These are phyloP conservation scores for Fonsecaea pugnacius DNA, from an alignment of 2,329 filamentous ascomycete genomes.

Conservation along the genomic window DNA sequence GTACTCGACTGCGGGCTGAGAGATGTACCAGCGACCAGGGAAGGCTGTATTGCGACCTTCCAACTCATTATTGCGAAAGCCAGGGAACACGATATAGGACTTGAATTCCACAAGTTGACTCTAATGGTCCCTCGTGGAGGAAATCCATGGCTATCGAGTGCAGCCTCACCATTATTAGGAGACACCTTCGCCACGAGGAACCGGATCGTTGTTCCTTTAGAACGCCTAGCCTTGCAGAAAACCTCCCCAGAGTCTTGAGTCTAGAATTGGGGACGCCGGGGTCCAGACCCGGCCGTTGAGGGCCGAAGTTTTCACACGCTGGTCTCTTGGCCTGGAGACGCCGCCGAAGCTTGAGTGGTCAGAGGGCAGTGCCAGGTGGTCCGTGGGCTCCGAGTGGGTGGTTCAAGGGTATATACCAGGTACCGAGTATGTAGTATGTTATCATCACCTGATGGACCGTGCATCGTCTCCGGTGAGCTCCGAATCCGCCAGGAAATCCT, in stretches of 20 bases:
- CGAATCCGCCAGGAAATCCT: too few relatives aligned
- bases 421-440: too few relatives aligned
- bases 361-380: neutral
- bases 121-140: neutral
- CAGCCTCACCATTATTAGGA: neutral
- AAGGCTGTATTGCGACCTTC: neutral
- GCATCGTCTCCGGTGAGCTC: too few relatives aligned
- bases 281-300: neutral
- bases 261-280: neutral
- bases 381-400: too few relatives aligned
- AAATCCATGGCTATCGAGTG: neutral
- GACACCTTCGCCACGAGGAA: neutral
- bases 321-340: too few relatives aligned
- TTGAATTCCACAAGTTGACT: neutral
- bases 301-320: too few relatives aligned
- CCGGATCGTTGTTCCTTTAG: neutral
- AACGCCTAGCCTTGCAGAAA: neutral
- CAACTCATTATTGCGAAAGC: neutral
- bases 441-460: too few relatives aligned
- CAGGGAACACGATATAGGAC: neutral
- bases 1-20: neutral
- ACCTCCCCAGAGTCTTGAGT: neutral
- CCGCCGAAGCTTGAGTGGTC: neutral
- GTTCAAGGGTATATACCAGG: too few relatives aligned
- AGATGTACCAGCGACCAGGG: neutral